Evolutionary conservation across 495 filamentous ascomycete genomes (phyloP).

Genomic region (Penicillium chermesinum): DNA sequence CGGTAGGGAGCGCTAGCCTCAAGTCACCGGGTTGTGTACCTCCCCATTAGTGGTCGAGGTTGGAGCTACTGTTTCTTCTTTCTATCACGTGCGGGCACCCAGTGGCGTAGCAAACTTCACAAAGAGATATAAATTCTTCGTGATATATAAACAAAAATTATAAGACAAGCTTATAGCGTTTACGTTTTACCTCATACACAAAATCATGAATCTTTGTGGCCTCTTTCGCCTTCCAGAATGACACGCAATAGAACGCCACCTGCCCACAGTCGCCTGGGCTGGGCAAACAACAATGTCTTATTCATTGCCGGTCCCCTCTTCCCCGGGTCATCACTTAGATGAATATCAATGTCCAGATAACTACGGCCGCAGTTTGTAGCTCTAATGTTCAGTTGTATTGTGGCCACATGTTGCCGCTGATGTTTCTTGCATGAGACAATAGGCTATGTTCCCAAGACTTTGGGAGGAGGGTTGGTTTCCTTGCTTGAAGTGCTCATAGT

Average conservation of each 20-base stretch:
- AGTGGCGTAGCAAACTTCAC: not conserved
- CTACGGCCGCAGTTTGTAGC: slow-evolving; percentile 26
- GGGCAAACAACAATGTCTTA: slow-evolving; percentile 9
- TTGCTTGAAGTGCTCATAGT: no score
- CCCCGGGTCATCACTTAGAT: slow-evolving; percentile 10
- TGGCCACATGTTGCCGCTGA: slow-evolving; percentile 6
- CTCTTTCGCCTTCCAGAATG: slow-evolving; percentile 3
- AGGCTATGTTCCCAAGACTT: not conserved
- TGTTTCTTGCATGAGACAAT: not conserved
- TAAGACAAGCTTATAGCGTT: no score
- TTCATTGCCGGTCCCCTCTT: slow-evolving; percentile 5
- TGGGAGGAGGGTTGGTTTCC: not conserved
- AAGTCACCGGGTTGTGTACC: not conserved
- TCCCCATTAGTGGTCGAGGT: not conserved
- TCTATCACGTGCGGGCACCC: not conserved
- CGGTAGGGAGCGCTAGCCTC: not conserved
- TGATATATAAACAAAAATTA: no score
- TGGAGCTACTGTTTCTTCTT: not conserved
- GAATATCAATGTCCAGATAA: slow-evolving; percentile 12
- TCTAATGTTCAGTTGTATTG: slow-evolving; percentile 25
- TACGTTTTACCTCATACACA: no score
- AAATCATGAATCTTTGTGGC: no score
- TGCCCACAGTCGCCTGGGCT: slow-evolving; percentile 10
- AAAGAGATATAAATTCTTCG: not conserved
- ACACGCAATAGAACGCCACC: slow-evolving; percentile 11